A percentile compares a stretch with the other conserved stretches of the same genome.
These are phyloP conservation scores for Datisca glomerata DNA, from an alignment of 306 rosid species.

Conservation along the genomic window DNA sequence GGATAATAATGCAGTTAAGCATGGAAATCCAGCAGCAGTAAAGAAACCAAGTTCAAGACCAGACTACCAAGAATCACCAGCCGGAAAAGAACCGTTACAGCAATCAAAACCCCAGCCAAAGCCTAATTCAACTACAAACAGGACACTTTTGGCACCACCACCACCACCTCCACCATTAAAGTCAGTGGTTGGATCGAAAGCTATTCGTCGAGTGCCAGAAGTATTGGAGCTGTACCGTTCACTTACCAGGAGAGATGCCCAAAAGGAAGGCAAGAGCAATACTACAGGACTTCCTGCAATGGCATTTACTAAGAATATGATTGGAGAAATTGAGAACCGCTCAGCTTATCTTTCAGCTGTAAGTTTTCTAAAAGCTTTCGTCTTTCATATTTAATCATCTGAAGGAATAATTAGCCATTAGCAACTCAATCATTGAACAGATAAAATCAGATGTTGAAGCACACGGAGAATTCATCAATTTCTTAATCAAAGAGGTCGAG, in stretches of 20 bases:
- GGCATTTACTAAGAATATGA: constrained; percentile 85
- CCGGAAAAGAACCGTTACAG: constrained; percentile 23
- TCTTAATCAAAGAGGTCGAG: constrained; percentile 53
- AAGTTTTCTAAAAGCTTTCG: constrained; percentile 21
- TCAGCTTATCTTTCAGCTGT: constrained; percentile 66
- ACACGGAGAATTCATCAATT: constrained; percentile 56
- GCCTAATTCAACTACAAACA: too few species aligned
- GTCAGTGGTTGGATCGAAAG: constrained; percentile 33
- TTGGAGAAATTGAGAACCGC: constrained; percentile 89
- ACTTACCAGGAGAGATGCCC: constrained; percentile 55
- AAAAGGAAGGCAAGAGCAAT: constrained; percentile 35
- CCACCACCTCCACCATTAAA: constrained; percentile 79
- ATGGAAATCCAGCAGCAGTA: too few species aligned
- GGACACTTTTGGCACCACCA: constrained; percentile 47
- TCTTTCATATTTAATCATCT: constrained; percentile 4
- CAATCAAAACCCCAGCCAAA: too few species aligned
- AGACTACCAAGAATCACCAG: constrained; percentile 25
- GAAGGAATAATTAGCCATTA: not conserved
- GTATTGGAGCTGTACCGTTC: constrained; percentile 74
- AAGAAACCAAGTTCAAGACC: too few species aligned
- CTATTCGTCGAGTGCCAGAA: constrained; percentile 84
- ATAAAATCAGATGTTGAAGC: constrained; percentile 75
- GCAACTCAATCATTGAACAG: constrained; percentile 23
- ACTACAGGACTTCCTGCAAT: constrained; percentile 37
- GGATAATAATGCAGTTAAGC: too few species aligned